Evolutionary conservation across 2,329 filamentous ascomycete genomes (phyloP).

Genomic region (Metarhizium humberi): DNA sequence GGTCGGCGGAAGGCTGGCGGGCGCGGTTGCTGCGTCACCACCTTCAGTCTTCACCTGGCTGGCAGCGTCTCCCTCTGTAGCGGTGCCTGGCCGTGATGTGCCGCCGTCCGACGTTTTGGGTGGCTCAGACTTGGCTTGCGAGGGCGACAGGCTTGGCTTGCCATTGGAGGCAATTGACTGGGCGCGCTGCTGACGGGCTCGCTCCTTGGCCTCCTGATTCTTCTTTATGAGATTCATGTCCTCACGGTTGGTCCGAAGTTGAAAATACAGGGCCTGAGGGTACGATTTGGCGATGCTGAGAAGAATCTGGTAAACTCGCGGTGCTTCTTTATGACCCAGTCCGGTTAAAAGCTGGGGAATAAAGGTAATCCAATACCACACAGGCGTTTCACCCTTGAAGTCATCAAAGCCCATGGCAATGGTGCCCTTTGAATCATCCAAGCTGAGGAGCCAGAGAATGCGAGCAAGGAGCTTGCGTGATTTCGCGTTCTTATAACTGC

Average conservation of each 20-base stretch:
- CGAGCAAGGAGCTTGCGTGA: conserved; percentile 87
- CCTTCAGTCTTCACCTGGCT: conserved; percentile 36
- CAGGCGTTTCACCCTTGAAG: conserved; percentile 93
- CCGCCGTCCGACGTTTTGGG: conserved; percentile 23
- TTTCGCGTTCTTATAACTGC: conserved; percentile 95
- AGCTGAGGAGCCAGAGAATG: conserved; percentile 88
- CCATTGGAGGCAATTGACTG: conserved; percentile 34
- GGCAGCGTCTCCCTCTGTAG: conserved; percentile 36
- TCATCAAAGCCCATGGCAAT: conserved; percentile 84
- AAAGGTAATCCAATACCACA: conserved; percentile 99
- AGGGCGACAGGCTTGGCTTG: conserved; percentile 37
- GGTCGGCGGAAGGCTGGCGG: conserved; percentile 14
- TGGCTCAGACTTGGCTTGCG: conserved; percentile 44
- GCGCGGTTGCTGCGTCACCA: conserved; percentile 21
- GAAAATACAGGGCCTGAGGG: conserved; percentile 92
- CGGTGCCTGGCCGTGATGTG: conserved; percentile 40
- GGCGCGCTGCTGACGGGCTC: conserved; percentile 40
- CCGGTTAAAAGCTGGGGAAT: conserved; percentile 94
- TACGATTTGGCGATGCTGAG: conserved; percentile 93
- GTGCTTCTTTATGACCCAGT: conserved; percentile 82
- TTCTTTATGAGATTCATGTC: conserved; percentile 92
- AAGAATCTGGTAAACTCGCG: conserved; percentile 75
- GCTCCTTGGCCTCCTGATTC: conserved; percentile 68
- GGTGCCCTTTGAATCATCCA: conserved; percentile 79
- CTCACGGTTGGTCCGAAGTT: conserved; percentile 84